These are phyloP conservation scores for Arthrobotrys conoides DNA, from an alignment of 2,329 filamentous ascomycete genomes.

Conservation along the genomic window DNA sequence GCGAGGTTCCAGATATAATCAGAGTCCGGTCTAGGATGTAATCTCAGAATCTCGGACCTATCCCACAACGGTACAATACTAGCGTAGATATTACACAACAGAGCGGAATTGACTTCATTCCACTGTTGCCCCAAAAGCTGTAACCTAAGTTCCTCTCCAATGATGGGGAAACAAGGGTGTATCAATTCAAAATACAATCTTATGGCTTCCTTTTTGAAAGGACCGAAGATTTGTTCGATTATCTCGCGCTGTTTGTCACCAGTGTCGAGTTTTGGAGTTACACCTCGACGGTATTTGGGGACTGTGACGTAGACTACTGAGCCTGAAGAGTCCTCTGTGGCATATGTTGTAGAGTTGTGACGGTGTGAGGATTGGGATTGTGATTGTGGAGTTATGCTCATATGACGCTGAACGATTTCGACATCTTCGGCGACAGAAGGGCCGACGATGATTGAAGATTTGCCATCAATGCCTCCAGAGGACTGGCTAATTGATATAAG, in stretches of 20 bases:
- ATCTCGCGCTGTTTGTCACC: slow-evolving; percentile 71
- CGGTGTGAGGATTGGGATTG: slow-evolving; percentile 34
- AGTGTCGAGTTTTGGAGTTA: slow-evolving; percentile 67
- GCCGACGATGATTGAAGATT: slow-evolving; percentile 73
- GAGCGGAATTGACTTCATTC: slow-evolving; percentile 67
- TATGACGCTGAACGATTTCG: slow-evolving; percentile 68
- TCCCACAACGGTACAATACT: slow-evolving; percentile 74
- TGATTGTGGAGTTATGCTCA: slow-evolving; percentile 51
- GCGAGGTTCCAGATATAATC: slow-evolving; percentile 76
- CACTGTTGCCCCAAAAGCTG: slow-evolving; percentile 45
- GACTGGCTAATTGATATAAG: slow-evolving; percentile 62
- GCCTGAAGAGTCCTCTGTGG: slow-evolving; percentile 66
- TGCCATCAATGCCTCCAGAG: slow-evolving; percentile 39
- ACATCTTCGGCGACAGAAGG: slow-evolving; percentile 75
- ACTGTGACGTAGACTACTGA: slow-evolving; percentile 67
- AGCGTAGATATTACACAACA: slow-evolving; percentile 74
- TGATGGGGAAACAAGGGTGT: slow-evolving; percentile 75
- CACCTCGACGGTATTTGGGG: slow-evolving; percentile 65
- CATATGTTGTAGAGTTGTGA: slow-evolving; percentile 43
- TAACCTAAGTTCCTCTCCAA: slow-evolving; percentile 69
- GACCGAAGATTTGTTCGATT: slow-evolving; percentile 74
- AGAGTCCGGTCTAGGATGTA: slow-evolving; percentile 72
- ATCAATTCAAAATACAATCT: slow-evolving; percentile 71
- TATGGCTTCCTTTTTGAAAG: slow-evolving; percentile 71
- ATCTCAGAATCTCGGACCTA: slow-evolving; percentile 68